These are phyloP conservation scores for Phanerochaete sordida DNA, from an alignment of 768 basidiomycete genomes.

Conservation along the genomic window DNA sequence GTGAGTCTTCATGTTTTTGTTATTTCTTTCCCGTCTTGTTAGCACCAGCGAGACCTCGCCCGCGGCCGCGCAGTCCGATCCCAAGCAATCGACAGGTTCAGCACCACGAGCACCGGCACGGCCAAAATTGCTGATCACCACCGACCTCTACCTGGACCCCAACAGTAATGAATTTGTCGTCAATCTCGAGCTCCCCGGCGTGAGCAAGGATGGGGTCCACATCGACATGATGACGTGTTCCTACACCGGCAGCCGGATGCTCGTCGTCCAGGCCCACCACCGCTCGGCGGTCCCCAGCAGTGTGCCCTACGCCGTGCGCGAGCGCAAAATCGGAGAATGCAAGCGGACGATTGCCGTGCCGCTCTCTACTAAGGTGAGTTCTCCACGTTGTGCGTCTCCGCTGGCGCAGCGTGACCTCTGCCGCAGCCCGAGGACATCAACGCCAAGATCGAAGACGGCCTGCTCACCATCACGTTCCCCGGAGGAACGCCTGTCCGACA, in stretches of 20 bases:
- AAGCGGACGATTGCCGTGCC: slow-evolving; percentile 52
- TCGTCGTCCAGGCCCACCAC: slow-evolving; percentile 50
- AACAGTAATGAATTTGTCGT: slow-evolving; percentile 50
- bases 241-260: slow-evolving; percentile 59
- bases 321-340: slow-evolving; percentile 53
- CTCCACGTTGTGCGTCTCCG: slow-evolving; percentile 14
- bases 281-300: slow-evolving; percentile 36
- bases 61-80: background rate
- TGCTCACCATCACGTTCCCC: slow-evolving; percentile 54
- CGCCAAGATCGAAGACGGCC: slow-evolving; percentile 55
- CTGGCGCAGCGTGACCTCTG: slow-evolving; percentile 18
- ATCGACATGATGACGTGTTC: slow-evolving; percentile 58
- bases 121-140: slow-evolving; percentile 46
- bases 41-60: background rate
- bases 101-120: slow-evolving; percentile 37
- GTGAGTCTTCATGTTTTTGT: slow-evolving; percentile 11
- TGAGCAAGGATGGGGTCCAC: slow-evolving; percentile 53
- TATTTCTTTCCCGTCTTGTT: background rate
- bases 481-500: slow-evolving; percentile 45
- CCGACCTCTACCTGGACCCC: slow-evolving; percentile 57
- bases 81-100: slow-evolving; percentile 21
- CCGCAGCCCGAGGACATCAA: slow-evolving; percentile 50
- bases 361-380: slow-evolving; percentile 50
- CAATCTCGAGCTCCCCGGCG: slow-evolving; percentile 68
- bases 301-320: slow-evolving; percentile 35